Conservation (phyloP, 768 basidiomycete species). For the Suillus placidus region DNA sequence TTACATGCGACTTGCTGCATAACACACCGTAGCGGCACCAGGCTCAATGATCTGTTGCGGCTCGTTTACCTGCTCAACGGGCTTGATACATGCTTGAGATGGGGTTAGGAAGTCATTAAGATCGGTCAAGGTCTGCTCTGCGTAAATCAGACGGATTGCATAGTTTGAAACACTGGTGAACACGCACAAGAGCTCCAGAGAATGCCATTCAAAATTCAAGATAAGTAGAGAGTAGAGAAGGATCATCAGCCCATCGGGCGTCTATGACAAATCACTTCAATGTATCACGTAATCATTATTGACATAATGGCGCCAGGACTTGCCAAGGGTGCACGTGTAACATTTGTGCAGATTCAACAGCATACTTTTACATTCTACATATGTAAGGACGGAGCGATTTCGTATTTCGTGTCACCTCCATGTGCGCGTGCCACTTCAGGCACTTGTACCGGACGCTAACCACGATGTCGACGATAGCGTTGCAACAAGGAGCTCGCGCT, state of each 20-base stretch:
- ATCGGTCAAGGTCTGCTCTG: constrained; percentile 79
- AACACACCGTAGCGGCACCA: constrained; percentile 45
- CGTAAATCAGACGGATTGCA: constrained; percentile 14
- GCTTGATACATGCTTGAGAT: constrained; percentile 96
- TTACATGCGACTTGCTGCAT: constrained; percentile 1
- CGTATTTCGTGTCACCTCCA: too few relatives aligned
- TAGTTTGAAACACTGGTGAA: not conserved
- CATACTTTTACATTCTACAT: not conserved
- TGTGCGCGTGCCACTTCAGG: too few relatives aligned
- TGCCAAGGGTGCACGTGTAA: too few relatives aligned
- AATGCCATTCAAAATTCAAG: constrained; percentile 62
- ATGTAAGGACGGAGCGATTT: too few relatives aligned
- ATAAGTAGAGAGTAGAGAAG: not conserved
- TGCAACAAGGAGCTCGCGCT: too few relatives aligned
- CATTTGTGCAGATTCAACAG: too few relatives aligned
- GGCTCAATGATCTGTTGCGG: constrained; percentile 43
- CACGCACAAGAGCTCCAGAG: constrained; percentile 78
- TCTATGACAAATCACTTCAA: not conserved
- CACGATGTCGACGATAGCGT: too few relatives aligned
- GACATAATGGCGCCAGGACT: too few relatives aligned
- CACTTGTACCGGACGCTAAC: too few relatives aligned
- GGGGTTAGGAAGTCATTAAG: constrained; percentile 98
- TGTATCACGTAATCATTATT: not conserved
- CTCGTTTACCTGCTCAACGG: constrained; percentile 62
- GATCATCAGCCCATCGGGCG: not conserved